phyloP scores from a whole-genome alignment of 164 flowering plant genomes.

The Pachysandra terminalis region DNA sequence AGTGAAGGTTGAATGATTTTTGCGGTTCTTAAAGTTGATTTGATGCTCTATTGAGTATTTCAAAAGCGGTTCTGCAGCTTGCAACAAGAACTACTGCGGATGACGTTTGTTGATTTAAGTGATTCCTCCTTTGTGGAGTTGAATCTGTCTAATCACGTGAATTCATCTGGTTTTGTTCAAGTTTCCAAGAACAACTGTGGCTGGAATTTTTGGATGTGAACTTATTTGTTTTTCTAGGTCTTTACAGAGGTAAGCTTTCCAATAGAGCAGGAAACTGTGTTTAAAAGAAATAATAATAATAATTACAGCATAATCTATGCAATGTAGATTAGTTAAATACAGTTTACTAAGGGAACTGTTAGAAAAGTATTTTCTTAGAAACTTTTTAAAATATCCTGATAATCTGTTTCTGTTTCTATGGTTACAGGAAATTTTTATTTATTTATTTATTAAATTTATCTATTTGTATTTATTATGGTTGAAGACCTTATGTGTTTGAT shows the following conservation, averaged over 20 bases:
- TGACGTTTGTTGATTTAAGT: not conserved
- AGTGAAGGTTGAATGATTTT: too few species aligned
- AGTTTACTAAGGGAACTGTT: not conserved
- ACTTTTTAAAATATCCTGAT: not conserved
- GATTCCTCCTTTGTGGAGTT: not conserved
- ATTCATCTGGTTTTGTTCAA: not conserved
- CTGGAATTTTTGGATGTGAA: not conserved
- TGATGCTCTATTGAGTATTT: too few species aligned
- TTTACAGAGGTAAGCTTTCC: constrained; percentile 4
- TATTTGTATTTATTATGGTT: not conserved
- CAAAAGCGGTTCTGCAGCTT: not conserved
- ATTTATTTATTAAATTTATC: not conserved
- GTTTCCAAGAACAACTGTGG: not conserved
- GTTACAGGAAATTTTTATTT: too few species aligned
- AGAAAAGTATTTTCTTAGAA: not conserved
- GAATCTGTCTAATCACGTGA: not conserved
- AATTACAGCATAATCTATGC: not conserved
- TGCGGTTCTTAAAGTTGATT: too few species aligned
- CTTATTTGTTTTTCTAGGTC: not conserved
- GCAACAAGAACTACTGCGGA: not conserved
- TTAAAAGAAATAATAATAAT: too few species aligned
- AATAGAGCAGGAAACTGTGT: not conserved
- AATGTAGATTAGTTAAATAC: not conserved
- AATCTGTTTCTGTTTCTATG: not conserved
- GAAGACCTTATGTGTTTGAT: not conserved